phyloP scores from a whole-genome alignment of 768 basidiomycete species.

The Rhizopogon vesiculosus region DNA sequence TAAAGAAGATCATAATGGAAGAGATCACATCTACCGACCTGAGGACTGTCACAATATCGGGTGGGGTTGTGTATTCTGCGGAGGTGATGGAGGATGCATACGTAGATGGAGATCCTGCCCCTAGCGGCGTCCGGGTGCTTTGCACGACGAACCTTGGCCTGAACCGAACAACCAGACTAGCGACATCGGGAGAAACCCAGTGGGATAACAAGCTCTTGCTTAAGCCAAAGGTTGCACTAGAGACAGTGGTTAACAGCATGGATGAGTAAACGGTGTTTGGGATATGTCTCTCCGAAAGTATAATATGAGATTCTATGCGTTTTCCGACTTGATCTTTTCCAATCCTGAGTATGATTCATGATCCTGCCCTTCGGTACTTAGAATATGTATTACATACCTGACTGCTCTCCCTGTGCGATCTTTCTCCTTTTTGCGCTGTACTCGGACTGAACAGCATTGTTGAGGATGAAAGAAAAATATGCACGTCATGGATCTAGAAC shows the following conservation, averaged over 20 bases:
- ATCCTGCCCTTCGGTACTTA: background rate
- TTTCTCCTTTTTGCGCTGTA: slow-evolving; percentile 1
- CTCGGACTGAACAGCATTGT: background rate
- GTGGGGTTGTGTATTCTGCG: slow-evolving; percentile 16
- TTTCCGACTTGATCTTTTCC: slow-evolving; percentile 6
- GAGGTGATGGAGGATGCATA: slow-evolving; percentile 28
- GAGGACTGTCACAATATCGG: slow-evolving; percentile 18
- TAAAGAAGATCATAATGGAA: slow-evolving; percentile 34
- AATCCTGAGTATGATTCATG: background rate
- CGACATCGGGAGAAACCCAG: slow-evolving; percentile 22
- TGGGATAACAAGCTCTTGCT: slow-evolving; percentile 29
- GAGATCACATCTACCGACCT: slow-evolving; percentile 29
- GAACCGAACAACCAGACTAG: slow-evolving; percentile 23
- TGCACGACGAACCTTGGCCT: slow-evolving; percentile 35
- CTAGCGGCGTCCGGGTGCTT: slow-evolving; percentile 18
- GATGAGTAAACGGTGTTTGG: slow-evolving; percentile 15
- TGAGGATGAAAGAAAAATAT: background rate
- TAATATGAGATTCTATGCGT: background rate
- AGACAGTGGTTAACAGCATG: slow-evolving; percentile 29
- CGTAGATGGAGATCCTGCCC: slow-evolving; percentile 15
- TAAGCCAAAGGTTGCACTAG: slow-evolving; percentile 35
- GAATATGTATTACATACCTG: background rate
- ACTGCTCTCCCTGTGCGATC: background rate
- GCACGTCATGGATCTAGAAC: background rate
- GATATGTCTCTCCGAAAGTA: background rate